Percentiles rank a stretch among this genome's conserved stretches.
These are phyloP conservation scores for Fusarium sambucinum DNA, from an alignment of 2,329 filamentous ascomycete genomes.

Conservation along the genomic window DNA sequence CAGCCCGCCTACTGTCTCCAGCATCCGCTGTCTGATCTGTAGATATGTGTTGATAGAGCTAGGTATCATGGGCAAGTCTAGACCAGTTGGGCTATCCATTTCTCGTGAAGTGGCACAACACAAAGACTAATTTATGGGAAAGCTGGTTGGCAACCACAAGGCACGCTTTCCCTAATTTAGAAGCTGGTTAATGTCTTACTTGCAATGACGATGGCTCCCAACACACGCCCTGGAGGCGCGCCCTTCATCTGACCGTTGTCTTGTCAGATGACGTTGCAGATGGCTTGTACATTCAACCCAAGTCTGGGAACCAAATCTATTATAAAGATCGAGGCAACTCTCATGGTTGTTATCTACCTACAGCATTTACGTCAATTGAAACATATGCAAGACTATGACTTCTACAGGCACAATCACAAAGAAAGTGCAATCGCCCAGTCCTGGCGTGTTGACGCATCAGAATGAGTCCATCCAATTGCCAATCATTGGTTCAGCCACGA, in stretches of 20 bases:
- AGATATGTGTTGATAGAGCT: too few species aligned
- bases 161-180: neutral
- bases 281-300: neutral
- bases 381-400: neutral
- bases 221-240: neutral
- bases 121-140: neutral
- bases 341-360: too few species aligned
- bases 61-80: neutral
- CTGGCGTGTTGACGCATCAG: neutral
- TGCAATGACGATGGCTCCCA: too few species aligned
- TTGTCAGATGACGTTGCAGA: neutral
- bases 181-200: neutral
- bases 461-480: neutral
- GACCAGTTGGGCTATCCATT: too few species aligned
- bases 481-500: neutral
- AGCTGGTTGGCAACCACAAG: neutral
- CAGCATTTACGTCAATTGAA: neutral
- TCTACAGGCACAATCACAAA: neutral
- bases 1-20: neutral
- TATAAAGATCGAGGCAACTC: neutral
- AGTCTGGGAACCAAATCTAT: fast-evolving
- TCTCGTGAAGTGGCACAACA: too few species aligned
- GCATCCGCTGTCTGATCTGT: neutral
- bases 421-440: neutral
- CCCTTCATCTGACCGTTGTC: neutral